Evolutionary conservation across 371 early-diverging fungal genomes (phyloP).

Genomic region (Sporodiniella umbellata): DNA sequence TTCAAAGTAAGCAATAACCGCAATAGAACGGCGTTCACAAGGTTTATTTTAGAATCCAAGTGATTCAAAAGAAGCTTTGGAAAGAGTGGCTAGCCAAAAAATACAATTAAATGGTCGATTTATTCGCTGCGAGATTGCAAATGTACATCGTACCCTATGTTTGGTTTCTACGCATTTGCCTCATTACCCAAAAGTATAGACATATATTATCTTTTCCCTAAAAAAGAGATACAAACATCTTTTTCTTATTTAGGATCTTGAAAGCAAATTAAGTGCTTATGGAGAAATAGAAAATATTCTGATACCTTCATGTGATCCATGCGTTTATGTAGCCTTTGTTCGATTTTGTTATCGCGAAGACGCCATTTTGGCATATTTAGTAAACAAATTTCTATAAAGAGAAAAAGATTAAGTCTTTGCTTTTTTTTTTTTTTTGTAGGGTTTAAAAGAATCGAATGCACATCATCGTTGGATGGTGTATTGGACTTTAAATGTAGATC

Average conservation of each 20-base stretch:
- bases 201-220: slow-evolving; percentile 28
- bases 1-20: slow-evolving; percentile 50
- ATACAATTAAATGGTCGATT: slow-evolving; percentile 67
- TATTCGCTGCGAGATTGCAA: slow-evolving; percentile 82
- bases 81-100: slow-evolving; percentile 68
- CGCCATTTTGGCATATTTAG: slow-evolving; percentile 67
- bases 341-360: slow-evolving; percentile 79
- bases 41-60: slow-evolving; percentile 12
- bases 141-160: slow-evolving; percentile 80
- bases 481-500: slow-evolving; percentile 63
- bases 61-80: slow-evolving; percentile 64
- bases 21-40: too few species aligned
- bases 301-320: slow-evolving; percentile 33
- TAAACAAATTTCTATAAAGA: too few species aligned
- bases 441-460: slow-evolving; percentile 5
- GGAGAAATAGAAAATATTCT: slow-evolving; percentile 75
- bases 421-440: not conserved
- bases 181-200: too few species aligned
- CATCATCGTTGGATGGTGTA: slow-evolving; percentile 57
- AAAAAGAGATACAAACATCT: not conserved
- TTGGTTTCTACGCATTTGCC: slow-evolving; percentile 55
- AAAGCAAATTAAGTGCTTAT: slow-evolving; percentile 23
- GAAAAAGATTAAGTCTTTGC: too few species aligned
- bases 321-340: slow-evolving; percentile 64
- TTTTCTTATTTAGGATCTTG: slow-evolving; percentile 8